These are phyloP conservation scores for Madurella mycetomatis DNA, from an alignment of 2,329 filamentous ascomycete species.

Conservation along the genomic window DNA sequence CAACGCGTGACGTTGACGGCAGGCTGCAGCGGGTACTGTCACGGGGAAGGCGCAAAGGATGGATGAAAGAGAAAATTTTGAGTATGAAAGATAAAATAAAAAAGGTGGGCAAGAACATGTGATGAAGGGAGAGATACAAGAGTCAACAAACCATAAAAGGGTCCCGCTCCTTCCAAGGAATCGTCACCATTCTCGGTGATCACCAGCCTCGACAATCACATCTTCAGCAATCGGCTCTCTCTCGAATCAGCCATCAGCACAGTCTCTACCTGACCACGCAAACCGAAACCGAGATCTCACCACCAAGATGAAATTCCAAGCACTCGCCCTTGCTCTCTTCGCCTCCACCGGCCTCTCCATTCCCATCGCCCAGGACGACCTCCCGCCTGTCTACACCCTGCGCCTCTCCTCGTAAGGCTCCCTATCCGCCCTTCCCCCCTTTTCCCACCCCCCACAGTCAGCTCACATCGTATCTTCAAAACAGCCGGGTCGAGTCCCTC, in stretches of 20 bases:
- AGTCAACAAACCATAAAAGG: constrained; percentile 7
- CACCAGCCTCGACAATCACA: not conserved
- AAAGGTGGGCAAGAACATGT: not conserved
- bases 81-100: too few species aligned
- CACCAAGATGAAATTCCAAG: constrained; percentile 24
- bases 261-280: not conserved
- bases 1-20: constrained; percentile 8
- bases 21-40: not conserved
- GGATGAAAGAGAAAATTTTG: not conserved
- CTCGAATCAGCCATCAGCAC: not conserved
- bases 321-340: constrained; percentile 19
- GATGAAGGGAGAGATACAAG: not conserved
- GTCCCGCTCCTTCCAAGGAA: not conserved
- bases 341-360: constrained; percentile 17
- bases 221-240: not conserved
- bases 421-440: not conserved
- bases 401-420: constrained; percentile 24
- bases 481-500: constrained; percentile 20
- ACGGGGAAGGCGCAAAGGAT: constrained; percentile 1
- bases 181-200: not conserved
- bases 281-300: not conserved
- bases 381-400: constrained; percentile 21
- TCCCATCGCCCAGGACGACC: constrained; percentile 14
- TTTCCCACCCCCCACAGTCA: not conserved
- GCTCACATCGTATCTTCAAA: not conserved